Evolutionary conservation across 108 stramenopile species (phyloP), one percentile per base, ranked within the genome.

Genomic region (Seminavis robusta): DNA sequence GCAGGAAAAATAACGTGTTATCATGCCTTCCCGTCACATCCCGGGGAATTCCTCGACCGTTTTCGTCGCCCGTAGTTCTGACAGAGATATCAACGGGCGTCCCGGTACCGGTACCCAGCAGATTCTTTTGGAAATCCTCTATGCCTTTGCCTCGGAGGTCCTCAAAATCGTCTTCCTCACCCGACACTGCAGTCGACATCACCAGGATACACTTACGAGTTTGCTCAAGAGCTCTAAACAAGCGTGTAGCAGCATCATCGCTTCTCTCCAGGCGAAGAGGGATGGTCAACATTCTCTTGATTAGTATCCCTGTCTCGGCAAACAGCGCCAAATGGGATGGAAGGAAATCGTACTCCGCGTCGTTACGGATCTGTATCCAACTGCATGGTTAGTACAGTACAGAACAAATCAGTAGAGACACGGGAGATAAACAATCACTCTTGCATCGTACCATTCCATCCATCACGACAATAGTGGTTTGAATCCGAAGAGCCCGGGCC

Each of bases 391-490:
- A n/a, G n/a, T n/a, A n/a, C n/a, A n/a, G n/a, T n/a, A n/a, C n/a
- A n/a, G n/a, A n/a, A n/a, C n/a, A n/a, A n/a, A n/a, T n/a, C n/a
- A n/a, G n/a, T n/a, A n/a, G n/a, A n/a, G n/a, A n/a, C n/a, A n/a
- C n/a, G n/a, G n/a, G n/a, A n/a, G n/a, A n/a, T n/a, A n/a, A n/a
- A n/a, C n/a, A n/a, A n/a, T n/a, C n/a, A n/a, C n/a, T n/a, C n/a
- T n/a, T n/a, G n/a, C n/a, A n/a, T n/a, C n/a, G n/a, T 7, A 60
- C 69, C 26, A 70, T 62, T 13, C 58, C 57, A 59, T 70, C 58
- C n/a, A 70, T 23, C 17, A 70, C 31, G 1, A 70, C 69, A 33
- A 60, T 48, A 2, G 69, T 70, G 1, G 52, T 61, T 33, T 70
- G 69, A 23, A 70, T 60, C n/a, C 69, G 61, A 1, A 70, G 38